Evolutionary conservation across 179 eudicot species (phyloP).

Genomic region (Heliamphora pulchella): DNA sequence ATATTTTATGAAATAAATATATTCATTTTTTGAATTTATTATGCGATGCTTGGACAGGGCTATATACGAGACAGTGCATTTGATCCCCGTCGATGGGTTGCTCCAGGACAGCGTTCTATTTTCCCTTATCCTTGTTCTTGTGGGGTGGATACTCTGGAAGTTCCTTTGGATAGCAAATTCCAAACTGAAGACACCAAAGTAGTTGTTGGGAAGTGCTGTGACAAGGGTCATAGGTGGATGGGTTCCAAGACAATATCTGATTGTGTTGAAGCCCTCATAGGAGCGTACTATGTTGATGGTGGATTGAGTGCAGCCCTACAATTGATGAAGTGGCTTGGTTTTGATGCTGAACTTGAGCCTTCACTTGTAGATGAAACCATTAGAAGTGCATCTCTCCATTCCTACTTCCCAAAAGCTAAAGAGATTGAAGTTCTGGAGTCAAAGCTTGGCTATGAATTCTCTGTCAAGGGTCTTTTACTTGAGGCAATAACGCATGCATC

Average conservation of each 20-base stretch:
- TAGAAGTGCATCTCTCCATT: constrained; percentile 49
- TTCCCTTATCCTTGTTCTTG: constrained; percentile 71
- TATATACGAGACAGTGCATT: constrained; percentile 83
- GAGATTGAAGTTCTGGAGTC: constrained; percentile 53
- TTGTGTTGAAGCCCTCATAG: constrained; percentile 92
- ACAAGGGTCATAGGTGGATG: constrained; percentile 92
- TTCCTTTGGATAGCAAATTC: constrained; percentile 54
- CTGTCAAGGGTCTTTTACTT: constrained; percentile 61
- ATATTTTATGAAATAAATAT: neutral
- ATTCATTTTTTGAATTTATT: neutral
- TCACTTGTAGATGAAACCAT: constrained; percentile 55
- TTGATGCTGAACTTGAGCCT: constrained; percentile 51
- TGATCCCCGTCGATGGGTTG: constrained; percentile 90
- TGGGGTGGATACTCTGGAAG: constrained; percentile 53
- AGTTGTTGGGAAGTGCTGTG: constrained; percentile 68
- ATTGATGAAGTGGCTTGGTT: constrained; percentile 79
- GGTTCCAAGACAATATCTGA: constrained; percentile 78
- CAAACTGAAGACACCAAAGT: constrained; percentile 41
- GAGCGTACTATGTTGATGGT: constrained; percentile 88
- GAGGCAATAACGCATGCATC: constrained; percentile 81
- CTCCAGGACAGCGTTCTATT: constrained; percentile 79
- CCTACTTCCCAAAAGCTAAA: constrained; percentile 37
- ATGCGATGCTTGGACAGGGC: constrained; percentile 27
- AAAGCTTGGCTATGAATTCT: constrained; percentile 64
- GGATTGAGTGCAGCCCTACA: constrained; percentile 74